phyloP scores from a whole-genome alignment of 805 yeast genomes.

The Blastobotrys robertii region DNA sequence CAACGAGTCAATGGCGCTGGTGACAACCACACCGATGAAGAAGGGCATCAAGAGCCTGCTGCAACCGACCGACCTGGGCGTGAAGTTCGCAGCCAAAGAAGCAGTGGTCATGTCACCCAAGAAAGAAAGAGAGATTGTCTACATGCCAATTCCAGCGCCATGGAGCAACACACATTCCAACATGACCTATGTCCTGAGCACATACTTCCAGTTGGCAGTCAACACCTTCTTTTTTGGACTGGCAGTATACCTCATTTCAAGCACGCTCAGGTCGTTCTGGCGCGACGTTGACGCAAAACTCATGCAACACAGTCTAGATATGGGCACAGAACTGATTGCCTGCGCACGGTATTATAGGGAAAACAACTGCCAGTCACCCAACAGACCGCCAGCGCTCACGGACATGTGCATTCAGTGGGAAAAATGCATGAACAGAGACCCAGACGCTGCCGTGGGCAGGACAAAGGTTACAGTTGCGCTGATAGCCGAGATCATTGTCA shows the following conservation, averaged over 20 bases:
- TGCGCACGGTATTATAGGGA: conserved; percentile 60
- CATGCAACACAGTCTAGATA: conserved; percentile 44
- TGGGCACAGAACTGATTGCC: conserved; percentile 46
- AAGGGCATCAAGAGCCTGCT: no score
- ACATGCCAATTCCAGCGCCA: conserved; percentile 24
- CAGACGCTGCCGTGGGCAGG: conserved; percentile 43
- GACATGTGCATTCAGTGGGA: conserved; percentile 60
- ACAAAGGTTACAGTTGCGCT: conserved; percentile 67
- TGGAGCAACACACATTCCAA: conserved; percentile 12
- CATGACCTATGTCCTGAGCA: conserved; percentile 45
- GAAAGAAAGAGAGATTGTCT: conserved; percentile 1
- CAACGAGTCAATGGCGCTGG: no score
- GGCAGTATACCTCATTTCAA: conserved; percentile 37
- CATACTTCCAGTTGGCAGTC: conserved; percentile 55
- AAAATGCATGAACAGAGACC: conserved; percentile 72
- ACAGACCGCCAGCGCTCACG: conserved; percentile 68
- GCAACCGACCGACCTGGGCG: no score
- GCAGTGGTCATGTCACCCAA: background rate
- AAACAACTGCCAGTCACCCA: conserved; percentile 53
- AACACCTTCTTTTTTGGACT: conserved; percentile 41
- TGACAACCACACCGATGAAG: no score
- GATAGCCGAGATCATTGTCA: conserved; percentile 66
- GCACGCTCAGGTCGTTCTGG: conserved; percentile 42
- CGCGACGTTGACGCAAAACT: conserved; percentile 63
- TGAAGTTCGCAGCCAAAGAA: no score